Percentiles rank a stretch among this genome's conserved stretches.
Evolutionary conservation across 2,329 filamentous ascomycete genomes (phyloP).

Genomic region (Paecilomyces sp.): DNA sequence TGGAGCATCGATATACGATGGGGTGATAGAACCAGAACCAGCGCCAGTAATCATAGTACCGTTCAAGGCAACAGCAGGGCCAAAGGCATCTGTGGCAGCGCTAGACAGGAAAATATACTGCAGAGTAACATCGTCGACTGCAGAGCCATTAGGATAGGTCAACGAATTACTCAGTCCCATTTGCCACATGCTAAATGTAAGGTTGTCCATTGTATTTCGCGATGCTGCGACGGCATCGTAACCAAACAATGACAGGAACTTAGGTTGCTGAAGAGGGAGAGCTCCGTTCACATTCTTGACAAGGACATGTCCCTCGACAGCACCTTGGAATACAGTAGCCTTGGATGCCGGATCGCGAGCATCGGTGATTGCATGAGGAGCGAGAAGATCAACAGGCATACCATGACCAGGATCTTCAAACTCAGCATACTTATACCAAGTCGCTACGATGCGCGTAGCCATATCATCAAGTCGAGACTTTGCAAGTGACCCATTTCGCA

Average conservation of each 20-base stretch:
- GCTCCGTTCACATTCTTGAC: slow-evolving; percentile 54
- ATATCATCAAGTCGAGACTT: slow-evolving; percentile 54
- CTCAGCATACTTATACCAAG: slow-evolving; percentile 4
- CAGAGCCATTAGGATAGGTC: not conserved
- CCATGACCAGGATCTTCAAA: slow-evolving; percentile 2
- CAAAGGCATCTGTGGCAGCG: slow-evolving; percentile 7
- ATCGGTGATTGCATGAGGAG: slow-evolving; percentile 7
- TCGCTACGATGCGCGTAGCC: slow-evolving; percentile 36
- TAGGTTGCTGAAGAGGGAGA: slow-evolving; percentile 46
- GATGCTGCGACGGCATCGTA: slow-evolving; percentile 45
- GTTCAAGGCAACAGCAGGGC: slow-evolving; percentile 51
- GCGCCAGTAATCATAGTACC: slow-evolving; percentile 43
- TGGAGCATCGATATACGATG: slow-evolving; percentile 45
- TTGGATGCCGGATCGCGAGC: slow-evolving; percentile 7
- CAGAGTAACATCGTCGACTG: not conserved
- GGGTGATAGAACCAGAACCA: slow-evolving; percentile 44
- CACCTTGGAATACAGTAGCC: not conserved
- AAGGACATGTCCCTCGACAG: slow-evolving; percentile 55
- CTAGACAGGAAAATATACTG: slow-evolving; percentile 1
- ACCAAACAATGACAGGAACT: slow-evolving; percentile 53
- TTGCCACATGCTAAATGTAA: slow-evolving; percentile 24
- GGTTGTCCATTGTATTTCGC: slow-evolving; percentile 23
- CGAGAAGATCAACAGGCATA: not conserved
- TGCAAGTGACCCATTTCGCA: slow-evolving; percentile 54
- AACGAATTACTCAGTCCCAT: not conserved